Evolutionary conservation across 139 green algal species (phyloP).

Genomic region (Mychonastes homosphaera): DNA sequence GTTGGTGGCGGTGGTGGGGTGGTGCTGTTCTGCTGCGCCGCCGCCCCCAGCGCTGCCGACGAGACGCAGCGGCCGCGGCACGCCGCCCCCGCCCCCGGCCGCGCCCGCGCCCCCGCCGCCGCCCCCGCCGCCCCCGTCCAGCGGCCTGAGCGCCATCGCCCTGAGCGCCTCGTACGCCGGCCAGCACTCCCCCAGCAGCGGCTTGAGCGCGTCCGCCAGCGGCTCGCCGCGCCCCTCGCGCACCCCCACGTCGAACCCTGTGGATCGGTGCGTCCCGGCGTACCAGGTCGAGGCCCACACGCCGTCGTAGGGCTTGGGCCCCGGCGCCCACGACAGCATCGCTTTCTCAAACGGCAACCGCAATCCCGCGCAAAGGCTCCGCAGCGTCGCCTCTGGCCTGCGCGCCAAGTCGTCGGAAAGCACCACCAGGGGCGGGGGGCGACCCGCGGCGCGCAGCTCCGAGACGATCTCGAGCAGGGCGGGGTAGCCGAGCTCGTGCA

Average conservation of each 20-base stretch:
- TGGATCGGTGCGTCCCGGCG: slow-evolving; percentile 29
- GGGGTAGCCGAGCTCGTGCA: slow-evolving; percentile 54
- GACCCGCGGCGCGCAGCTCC: slow-evolving; percentile 40
- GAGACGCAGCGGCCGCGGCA: not conserved
- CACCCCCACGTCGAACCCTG: slow-evolving; percentile 20
- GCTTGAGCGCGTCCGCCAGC: slow-evolving; percentile 29
- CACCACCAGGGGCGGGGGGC: slow-evolving; percentile 38
- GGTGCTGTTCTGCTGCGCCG: slow-evolving; percentile 3
- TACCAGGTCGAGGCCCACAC: slow-evolving; percentile 70
- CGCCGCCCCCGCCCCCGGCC: not conserved
- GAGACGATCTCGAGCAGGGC: slow-evolving; percentile 54
- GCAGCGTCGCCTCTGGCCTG: slow-evolving; percentile 41
- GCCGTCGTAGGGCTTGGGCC: slow-evolving; percentile 61
- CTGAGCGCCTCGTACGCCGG: slow-evolving; percentile 40
- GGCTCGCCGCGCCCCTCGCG: slow-evolving; percentile 18
- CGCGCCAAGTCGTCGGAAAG: slow-evolving; percentile 51
- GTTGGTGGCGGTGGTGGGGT: too few relatives aligned
- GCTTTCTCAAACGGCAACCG: slow-evolving; percentile 4
- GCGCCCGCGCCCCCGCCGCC: not conserved
- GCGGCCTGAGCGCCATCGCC: slow-evolving; percentile 25
- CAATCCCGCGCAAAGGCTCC: slow-evolving; percentile 13
- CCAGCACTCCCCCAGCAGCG: slow-evolving; percentile 55
- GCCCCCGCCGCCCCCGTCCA: not conserved
- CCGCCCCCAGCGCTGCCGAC: not conserved
- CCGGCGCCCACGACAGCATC: slow-evolving; percentile 22